Base-by-base conservation (phyloP, 2,329 filamentous ascomycete genomes). In the Cordyceps fumosorosea region DNA sequence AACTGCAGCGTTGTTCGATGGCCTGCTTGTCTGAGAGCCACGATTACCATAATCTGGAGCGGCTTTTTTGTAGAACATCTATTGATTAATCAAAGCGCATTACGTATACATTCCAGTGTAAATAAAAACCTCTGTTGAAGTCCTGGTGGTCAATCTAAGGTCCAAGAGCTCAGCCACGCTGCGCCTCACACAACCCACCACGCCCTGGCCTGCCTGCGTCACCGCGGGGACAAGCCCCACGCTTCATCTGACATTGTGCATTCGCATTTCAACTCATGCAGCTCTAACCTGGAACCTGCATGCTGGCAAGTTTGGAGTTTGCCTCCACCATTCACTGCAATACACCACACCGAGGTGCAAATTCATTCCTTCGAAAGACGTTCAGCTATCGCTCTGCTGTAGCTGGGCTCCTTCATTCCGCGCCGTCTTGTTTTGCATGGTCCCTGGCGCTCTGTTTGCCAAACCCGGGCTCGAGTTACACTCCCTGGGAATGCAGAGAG, bases 91-190 rank as follows among this genome's bases (percentile, higher is more conserved):
- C 10, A 37, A 37, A 37, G 3, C 26, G 26, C 26, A 29, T 29
- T 29, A 29, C 26, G 11, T 37, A 37, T 11, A 37, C 34, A 42
- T n/a, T 3, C 40, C 40, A 42, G 14, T 32, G 11, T 37, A 37
- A 7, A 37, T 11, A 16, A n/a, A 44, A 44, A n/a, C 40, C 40
- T n/a, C 16, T 44, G 40, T 44, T 14, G 8, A 37, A 37, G 12
- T 37, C 34, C 10, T 14, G 2, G 11, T 34, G 5, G 11, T 12
- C 32, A 34, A 29, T 3, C 2, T 4, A n/a, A 32, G 42, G 24
- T n/a, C 53, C 40, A 59, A 20, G 59, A 63, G 65, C 69, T 70
- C 67, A 70, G 69, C 69, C 69, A 71, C 70, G 54, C 60, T 60
- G 53, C 52, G 62, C 55, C 54, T 63, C 54, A 29, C 29, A 29